Evolutionary conservation across 2,329 filamentous ascomycete species (phyloP), one percentile per base, ranked within the genome.

Genomic region (Fusarium dimerum): DNA sequence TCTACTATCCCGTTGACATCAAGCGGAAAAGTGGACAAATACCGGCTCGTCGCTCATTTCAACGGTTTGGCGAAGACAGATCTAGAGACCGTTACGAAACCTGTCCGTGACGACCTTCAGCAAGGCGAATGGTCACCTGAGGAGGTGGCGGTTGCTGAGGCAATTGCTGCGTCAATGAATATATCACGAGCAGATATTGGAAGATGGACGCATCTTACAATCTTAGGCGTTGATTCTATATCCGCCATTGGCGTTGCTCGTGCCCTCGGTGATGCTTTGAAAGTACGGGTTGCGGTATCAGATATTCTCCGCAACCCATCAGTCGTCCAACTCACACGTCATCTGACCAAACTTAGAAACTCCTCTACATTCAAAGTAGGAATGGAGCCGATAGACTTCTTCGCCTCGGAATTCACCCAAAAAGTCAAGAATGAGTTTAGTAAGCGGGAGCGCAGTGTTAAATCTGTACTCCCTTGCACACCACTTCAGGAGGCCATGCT

Each of bases 401-500:
- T 75, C n/a, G 51, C 68, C 0, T 3, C 57, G 5, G 16, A 49
- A 1, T 70, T 72, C 39, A 39, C 65, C 2, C 36, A 59, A 3
- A 43, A 46, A 26, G 50, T 79, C 7, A 63, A 57, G 26, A 50
- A 66, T 6, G 62, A 59, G 1, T 73, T 81, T 49, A 42, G 58
- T 5, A 15, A 53, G 5, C 54, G 68, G 2, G 68, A 68, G 0
- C 66, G 69, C 5, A 42, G 60, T 0, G 73, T 88, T 3, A 71
- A 80, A 30, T 76, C 74, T 2, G 77, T 96, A 9, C 72, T 92
- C 6, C 92, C 92, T 1, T 96, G 92, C 66, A 95, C 91, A 2
- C 89, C 92, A 1, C 74, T 97, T 0, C 92, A 97, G 68, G 89
- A 95, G 73, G 88, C 87, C 1, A 96, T 96, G 91, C 76, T 96